Conservation (phyloP, 441 rosid genomes). For the Gossypium schwendimanii region DNA sequence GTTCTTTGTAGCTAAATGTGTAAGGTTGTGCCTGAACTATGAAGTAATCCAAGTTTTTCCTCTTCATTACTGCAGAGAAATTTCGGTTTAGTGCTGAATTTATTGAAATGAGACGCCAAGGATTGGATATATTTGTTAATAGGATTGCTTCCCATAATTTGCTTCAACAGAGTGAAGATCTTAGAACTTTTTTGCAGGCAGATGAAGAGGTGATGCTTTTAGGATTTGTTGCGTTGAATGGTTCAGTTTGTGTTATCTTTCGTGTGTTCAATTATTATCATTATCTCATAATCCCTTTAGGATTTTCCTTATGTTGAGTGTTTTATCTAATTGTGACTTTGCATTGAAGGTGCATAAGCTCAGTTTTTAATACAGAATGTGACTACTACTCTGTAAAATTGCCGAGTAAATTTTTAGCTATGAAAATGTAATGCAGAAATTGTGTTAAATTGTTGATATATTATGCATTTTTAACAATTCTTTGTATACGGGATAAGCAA, state of each 20-base stretch:
- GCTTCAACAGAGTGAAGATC: slow-evolving; percentile 91
- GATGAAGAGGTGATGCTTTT: slow-evolving; percentile 76
- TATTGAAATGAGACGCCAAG: slow-evolving; percentile 96
- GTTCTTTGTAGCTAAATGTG: background rate
- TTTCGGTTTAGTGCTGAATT: slow-evolving; percentile 97
- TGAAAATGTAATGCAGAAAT: background rate
- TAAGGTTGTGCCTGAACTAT: background rate
- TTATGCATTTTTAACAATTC: background rate
- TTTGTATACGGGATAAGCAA: background rate
- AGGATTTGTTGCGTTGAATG: background rate
- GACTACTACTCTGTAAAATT: background rate
- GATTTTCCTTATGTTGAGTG: background rate
- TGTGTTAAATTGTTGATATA: background rate
- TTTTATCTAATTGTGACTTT: background rate
- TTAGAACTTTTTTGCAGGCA: slow-evolving; percentile 92
- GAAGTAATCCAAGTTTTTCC: background rate
- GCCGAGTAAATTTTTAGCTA: background rate
- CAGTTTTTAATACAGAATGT: background rate
- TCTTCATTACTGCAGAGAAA: slow-evolving; percentile 58
- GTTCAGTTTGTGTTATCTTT: background rate
- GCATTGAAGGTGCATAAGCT: background rate
- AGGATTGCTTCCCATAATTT: slow-evolving; percentile 83
- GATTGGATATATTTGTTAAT: slow-evolving; percentile 78
- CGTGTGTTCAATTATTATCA: background rate
- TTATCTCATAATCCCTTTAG: background rate